These are phyloP conservation scores for Arabidopsis arenosa DNA, from an alignment of 345 rosid genomes.

Conservation along the genomic window DNA sequence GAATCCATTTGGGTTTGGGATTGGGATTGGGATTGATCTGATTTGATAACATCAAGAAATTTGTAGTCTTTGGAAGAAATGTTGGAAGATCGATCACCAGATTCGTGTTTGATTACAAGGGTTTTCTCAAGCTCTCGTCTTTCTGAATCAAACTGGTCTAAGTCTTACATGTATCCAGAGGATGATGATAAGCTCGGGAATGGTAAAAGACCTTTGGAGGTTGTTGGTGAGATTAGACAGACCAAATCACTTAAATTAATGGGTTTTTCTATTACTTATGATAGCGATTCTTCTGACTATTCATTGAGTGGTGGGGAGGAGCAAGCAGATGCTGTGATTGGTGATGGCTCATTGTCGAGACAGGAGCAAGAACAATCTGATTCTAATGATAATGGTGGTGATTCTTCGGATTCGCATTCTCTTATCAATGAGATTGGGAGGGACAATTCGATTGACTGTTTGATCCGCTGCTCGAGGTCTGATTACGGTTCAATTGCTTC, in stretches of 20 bases:
- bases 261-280: constrained; percentile 29
- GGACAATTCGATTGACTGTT: constrained; percentile 75
- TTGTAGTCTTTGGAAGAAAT: constrained; percentile 48
- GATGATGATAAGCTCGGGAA: constrained; percentile 26
- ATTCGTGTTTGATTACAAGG: constrained; percentile 59
- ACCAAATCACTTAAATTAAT: constrained; percentile 46
- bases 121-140: constrained; percentile 73
- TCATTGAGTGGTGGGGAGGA: constrained; percentile 33
- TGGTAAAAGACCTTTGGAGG: constrained; percentile 61
- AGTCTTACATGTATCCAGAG: constrained; percentile 55
- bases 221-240: constrained; percentile 46
- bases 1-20: not conserved
- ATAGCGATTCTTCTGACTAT: constrained; percentile 42
- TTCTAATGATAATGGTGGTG: constrained; percentile 48
- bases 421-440: constrained; percentile 75
- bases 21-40: constrained; percentile 17
- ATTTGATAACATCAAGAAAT: not conserved
- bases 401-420: constrained; percentile 62
- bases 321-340: constrained; percentile 12
- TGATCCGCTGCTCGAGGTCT: constrained; percentile 81
- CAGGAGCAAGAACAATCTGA: constrained; percentile 41
- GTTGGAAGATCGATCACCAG: constrained; percentile 73
- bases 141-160: constrained; percentile 61
- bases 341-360: not conserved
- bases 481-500: constrained; percentile 80